phyloP scores from a whole-genome alignment of 331 rosid species.

The Quercus tomentella region DNA sequence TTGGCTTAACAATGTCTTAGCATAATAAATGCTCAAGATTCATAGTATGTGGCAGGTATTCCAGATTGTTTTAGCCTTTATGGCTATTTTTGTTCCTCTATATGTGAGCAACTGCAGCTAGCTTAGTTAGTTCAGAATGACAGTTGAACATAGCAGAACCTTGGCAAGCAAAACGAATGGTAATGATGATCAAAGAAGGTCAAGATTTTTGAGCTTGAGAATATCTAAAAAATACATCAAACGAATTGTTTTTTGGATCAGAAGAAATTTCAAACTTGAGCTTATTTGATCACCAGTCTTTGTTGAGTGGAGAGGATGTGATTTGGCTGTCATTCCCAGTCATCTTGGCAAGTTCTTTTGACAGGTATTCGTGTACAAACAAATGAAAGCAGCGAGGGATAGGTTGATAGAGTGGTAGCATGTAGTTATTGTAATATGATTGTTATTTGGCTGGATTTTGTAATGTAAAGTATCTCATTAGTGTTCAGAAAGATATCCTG shows the following conservation, averaged over 20 bases:
- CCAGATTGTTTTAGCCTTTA: not conserved
- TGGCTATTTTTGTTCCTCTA: not conserved
- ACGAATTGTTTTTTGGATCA: not conserved
- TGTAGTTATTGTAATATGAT: constrained; percentile 11
- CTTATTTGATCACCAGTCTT: constrained; percentile 27
- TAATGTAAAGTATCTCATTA: not conserved
- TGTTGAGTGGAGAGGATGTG: constrained; percentile 17
- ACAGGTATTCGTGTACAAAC: not conserved
- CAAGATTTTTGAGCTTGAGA: not conserved
- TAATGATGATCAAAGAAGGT: constrained; percentile 25
- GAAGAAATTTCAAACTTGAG: constrained; percentile 15
- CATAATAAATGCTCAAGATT: not conserved
- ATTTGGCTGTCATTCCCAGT: constrained; percentile 24
- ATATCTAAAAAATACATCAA: not conserved
- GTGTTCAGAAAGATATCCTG: not conserved
- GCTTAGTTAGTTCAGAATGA: constrained; percentile 23
- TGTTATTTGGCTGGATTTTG: not conserved
- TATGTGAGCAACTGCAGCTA: not conserved
- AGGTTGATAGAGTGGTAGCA: not conserved
- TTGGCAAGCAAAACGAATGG: not conserved
- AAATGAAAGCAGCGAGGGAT: not conserved
- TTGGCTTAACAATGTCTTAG: constrained; percentile 41
- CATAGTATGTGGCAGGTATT: not conserved
- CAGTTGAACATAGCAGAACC: constrained; percentile 20
- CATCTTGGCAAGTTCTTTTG: not conserved